Base-by-base conservation (phyloP, 2,329 filamentous ascomycete species). In the Cylindrodendrum hubeiense region DNA sequence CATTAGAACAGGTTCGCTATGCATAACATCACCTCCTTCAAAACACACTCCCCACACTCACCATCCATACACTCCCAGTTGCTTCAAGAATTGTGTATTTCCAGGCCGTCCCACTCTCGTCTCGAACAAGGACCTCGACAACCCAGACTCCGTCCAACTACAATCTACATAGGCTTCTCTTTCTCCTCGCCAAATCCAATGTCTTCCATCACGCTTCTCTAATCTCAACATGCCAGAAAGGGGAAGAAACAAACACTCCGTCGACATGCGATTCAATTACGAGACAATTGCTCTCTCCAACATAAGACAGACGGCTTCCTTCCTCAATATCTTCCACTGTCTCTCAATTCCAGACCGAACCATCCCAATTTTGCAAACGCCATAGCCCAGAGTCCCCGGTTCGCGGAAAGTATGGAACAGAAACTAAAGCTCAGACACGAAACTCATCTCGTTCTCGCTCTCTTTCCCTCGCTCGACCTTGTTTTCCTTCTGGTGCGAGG, bases 231-330 rank as follows among this genome's bases (percentile, higher is more conserved):
- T 22, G 26, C 6, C 34, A 47, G 37, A 34, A 30, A 39, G 43
- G 49, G n/a, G 19, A 63, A 50, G 43, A 54, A 41, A 22, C 39
- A 47, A 63, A 57, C 49, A 55, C 19, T 37, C 41, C 49, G 13
- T 46, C 51, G 51, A 61, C 46, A 65, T 65, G 56, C 52, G 17
- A 47, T 63, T 60, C 49, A 59, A 66, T 66, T 66, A 66, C 62
- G 50, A 63, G 59, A 66, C 60, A 66, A 66, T 63, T 34, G 56
- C 63, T 47, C 59, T 19, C 56, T 63, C 54, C 49, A 44, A 47
- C 49, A 53, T 60, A 26, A 39, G 21, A 39, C 19, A 49, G 28
- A 53, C 54, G 49, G 44, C 49, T 46, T 41, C 41, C 47, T 34
- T 60, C 34, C 41, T 41, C 26, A 21, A 26, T 30, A 33, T 30